A percentile compares a stretch with the other conserved stretches of the same genome.
Conservation (phyloP, 2,329 filamentous ascomycete genomes). For the Mollisiaceae sp. region DNA sequence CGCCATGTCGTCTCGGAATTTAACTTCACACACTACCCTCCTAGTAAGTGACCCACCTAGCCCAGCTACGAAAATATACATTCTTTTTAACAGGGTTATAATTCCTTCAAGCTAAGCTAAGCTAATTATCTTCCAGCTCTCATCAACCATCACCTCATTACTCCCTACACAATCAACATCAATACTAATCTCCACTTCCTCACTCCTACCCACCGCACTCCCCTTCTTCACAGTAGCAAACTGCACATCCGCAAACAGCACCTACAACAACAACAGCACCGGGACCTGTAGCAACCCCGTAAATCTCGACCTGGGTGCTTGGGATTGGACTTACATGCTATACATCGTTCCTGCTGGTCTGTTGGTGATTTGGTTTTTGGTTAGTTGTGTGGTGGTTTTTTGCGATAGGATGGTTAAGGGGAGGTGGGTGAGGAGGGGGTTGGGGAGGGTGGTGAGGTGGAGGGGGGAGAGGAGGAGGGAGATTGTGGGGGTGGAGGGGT, state of each 20-base stretch:
- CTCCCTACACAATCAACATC: not conserved
- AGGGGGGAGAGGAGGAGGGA: too few relatives aligned
- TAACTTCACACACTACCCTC: not conserved
- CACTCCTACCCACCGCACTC: not conserved
- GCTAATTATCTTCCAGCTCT: not conserved
- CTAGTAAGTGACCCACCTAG: not conserved
- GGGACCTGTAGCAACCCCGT: not conserved
- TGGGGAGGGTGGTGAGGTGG: too few relatives aligned
- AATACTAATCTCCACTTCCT: not conserved
- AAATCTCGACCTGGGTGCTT: not conserved
- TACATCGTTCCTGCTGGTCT: not conserved
- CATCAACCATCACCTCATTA: not conserved
- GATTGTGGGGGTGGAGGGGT: too few relatives aligned
- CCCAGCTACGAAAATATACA: not conserved
- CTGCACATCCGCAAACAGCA: not conserved
- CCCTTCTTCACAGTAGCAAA: not conserved
- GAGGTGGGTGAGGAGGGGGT: too few relatives aligned
- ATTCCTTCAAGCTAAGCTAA: too few relatives aligned
- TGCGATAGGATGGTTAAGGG: not conserved
- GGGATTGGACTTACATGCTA: not conserved
- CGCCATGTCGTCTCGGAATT: not conserved
- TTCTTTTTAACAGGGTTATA: too few relatives aligned
- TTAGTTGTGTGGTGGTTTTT: too few relatives aligned
- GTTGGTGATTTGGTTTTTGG: too few relatives aligned
- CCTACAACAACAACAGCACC: slow-evolving; percentile 2